Evolutionary conservation across 257 asterid species (phyloP).

Genomic region (Nyctanthes arbortristis): DNA sequence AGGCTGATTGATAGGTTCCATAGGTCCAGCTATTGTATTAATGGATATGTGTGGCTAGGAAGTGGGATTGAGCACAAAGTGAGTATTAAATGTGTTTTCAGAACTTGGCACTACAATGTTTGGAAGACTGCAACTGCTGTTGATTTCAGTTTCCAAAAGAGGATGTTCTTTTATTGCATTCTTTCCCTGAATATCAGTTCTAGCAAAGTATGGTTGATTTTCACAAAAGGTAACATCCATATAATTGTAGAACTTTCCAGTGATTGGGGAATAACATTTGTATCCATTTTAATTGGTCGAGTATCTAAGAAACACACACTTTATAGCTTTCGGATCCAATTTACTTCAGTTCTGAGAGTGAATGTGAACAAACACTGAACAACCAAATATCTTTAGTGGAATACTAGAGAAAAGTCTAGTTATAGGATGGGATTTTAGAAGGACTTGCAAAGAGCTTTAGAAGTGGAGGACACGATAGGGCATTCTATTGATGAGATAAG

Average conservation of each 20-base stretch:
- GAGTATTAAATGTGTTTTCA: not conserved
- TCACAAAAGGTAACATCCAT: not conserved
- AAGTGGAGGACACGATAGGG: not conserved
- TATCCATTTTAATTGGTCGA: too few relatives aligned
- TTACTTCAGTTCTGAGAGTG: not conserved
- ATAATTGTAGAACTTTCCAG: not conserved
- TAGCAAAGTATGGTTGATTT: not conserved
- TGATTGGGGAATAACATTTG: not conserved
- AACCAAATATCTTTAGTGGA: not conserved
- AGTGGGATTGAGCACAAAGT: not conserved
- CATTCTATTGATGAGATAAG: not conserved
- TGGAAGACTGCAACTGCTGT: not conserved
- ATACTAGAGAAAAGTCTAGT: not conserved
- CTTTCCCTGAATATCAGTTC: not conserved
- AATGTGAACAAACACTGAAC: not conserved
- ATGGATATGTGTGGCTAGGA: not conserved
- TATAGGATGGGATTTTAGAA: not conserved
- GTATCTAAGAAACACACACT: not conserved
- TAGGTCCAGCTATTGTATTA: not conserved
- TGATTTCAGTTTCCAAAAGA: not conserved
- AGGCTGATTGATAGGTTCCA: not conserved
- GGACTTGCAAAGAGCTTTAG: not conserved
- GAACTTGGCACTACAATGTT: too few relatives aligned
- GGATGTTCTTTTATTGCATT: not conserved
- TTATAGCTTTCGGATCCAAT: not conserved